These are phyloP conservation scores for Salvia sclarea DNA, from an alignment of 305 asterid species.

Conservation along the genomic window DNA sequence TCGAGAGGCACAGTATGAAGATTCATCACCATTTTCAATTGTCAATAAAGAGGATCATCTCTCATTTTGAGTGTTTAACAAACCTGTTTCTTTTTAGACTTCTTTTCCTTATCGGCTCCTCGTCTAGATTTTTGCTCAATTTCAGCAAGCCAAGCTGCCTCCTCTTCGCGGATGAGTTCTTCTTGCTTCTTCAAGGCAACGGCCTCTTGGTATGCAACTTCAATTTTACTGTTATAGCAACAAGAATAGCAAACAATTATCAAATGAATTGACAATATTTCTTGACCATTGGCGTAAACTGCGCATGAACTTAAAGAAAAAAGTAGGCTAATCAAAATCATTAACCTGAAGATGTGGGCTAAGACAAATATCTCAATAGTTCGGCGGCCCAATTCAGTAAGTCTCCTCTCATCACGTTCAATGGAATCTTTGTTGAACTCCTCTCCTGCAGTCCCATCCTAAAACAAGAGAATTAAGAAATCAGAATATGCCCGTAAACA, in stretches of 20 bases:
- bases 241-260: constrained; percentile 18
- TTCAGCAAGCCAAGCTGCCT: constrained; percentile 89
- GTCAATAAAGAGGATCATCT: background rate
- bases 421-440: constrained; percentile 81
- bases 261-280: background rate
- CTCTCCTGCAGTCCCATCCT: constrained; percentile 91
- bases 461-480: constrained; percentile 13
- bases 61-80: constrained; percentile 12
- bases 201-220: constrained; percentile 93
- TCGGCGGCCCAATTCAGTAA: constrained; percentile 86
- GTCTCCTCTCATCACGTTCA: constrained; percentile 87
- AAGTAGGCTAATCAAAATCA: background rate
- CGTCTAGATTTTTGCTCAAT: constrained; percentile 76
- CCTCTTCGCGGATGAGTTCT: constrained; percentile 98
- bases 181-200: constrained; percentile 95
- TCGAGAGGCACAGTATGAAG: background rate
- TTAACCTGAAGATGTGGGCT: constrained; percentile 85
- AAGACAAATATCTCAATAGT: constrained; percentile 86
- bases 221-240: constrained; percentile 71
- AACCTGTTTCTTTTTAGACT: constrained; percentile 95
- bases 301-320: background rate
- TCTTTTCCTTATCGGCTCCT: constrained; percentile 73
- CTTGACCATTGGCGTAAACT: background rate
- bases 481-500: constrained; percentile 13
- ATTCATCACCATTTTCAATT: background rate